These are phyloP conservation scores for Globisporangium rhizosaccharum DNA, from an alignment of 352 stramenopile species.

Conservation along the genomic window DNA sequence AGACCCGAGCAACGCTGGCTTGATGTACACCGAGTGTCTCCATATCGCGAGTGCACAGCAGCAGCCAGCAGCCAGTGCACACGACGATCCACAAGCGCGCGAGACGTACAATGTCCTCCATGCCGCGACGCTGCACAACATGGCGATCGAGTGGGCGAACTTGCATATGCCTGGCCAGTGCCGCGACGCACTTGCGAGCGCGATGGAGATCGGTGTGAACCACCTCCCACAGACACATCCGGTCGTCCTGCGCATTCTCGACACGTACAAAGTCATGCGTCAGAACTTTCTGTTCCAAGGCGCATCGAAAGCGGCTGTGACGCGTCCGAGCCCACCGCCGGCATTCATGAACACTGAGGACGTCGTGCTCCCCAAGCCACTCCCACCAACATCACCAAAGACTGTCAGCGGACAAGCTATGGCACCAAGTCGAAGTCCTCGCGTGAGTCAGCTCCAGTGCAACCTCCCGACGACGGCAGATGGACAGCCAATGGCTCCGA, in stretches of 20 bases:
- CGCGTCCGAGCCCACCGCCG: conserved; percentile 3
- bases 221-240: conserved; percentile 45
- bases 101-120: conserved; percentile 48
- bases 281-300: conserved; percentile 51
- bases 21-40: conserved; percentile 63
- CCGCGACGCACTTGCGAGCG: conserved; percentile 44
- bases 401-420: background rate
- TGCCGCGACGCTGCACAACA: conserved; percentile 59
- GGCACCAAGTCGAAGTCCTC: conserved; percentile 5
- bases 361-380: conserved; percentile 13
- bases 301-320: background rate
- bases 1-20: conserved; percentile 49
- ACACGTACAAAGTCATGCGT: conserved; percentile 68
- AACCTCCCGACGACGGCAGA: background rate
- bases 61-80: background rate
- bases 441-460: conserved; percentile 11
- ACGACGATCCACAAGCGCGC: conserved; percentile 12
- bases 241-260: conserved; percentile 44
- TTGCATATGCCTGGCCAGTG: conserved; percentile 56
- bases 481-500: background rate
- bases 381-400: conserved; percentile 20
- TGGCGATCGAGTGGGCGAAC: conserved; percentile 69
- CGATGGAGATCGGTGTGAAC: conserved; percentile 60
- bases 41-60: conserved; percentile 32
- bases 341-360: conserved; percentile 8